Conservation (phyloP, 768 basidiomycete genomes). For the Suillus occidentalis region DNA sequence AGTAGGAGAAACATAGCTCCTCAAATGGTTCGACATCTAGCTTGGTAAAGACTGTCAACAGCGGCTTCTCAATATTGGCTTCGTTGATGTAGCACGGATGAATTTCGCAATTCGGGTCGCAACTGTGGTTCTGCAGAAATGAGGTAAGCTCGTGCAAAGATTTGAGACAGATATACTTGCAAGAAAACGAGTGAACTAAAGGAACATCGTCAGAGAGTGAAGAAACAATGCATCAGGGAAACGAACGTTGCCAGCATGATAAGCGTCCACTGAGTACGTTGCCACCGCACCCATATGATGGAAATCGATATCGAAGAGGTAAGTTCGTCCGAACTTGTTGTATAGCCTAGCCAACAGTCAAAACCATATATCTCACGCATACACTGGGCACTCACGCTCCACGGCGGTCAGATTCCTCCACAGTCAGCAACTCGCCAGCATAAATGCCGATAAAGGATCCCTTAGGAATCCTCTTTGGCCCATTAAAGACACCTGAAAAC, state of each 20-base stretch:
- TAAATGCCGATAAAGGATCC: conserved; percentile 84
- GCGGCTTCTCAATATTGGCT: conserved; percentile 65
- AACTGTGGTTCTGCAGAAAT: conserved; percentile 76
- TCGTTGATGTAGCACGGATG: conserved; percentile 81
- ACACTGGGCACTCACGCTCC: conserved; percentile 52
- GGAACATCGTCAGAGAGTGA: conserved; percentile 1
- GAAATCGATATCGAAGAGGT: conserved; percentile 83
- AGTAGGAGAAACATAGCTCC: conserved; percentile 79
- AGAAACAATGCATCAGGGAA: neutral
- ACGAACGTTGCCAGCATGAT: conserved; percentile 82
- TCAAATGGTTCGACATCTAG: conserved; percentile 63
- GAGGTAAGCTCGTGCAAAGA: neutral
- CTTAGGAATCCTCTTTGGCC: conserved; percentile 57
- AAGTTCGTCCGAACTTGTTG: conserved; percentile 71
- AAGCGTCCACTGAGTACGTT: conserved; percentile 76
- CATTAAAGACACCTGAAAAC: conserved; percentile 67
- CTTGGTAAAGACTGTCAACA: conserved; percentile 64
- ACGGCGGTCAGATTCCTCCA: conserved; percentile 62
- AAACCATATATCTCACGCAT: neutral
- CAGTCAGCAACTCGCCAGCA: conserved; percentile 77
- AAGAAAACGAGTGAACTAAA: conserved; percentile 87
- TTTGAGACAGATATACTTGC: conserved; percentile 41
- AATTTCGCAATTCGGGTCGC: conserved; percentile 79
- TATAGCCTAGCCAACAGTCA: conserved; percentile 52
- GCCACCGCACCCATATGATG: conserved; percentile 52